phyloP scores from a whole-genome alignment of 805 yeast genomes.

The Yamadazyma nakazawae region DNA sequence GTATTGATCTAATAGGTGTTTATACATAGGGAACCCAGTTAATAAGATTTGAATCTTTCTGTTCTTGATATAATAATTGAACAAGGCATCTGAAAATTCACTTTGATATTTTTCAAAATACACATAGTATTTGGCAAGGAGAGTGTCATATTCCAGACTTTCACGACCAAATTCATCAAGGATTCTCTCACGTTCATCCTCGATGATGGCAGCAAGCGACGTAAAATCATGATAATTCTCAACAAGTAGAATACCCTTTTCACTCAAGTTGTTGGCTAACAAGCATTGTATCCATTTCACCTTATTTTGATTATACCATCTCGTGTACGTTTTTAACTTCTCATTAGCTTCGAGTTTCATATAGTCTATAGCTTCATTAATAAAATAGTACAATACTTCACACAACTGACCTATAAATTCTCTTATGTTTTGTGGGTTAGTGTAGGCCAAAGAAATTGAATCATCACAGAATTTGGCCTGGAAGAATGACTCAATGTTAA shows the following conservation, averaged over 20 bases:
- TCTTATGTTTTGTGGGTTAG: slow-evolving; percentile 17
- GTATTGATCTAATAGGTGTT: slow-evolving; percentile 48
- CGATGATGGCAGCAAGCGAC: slow-evolving; percentile 54
- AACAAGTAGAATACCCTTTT: slow-evolving; percentile 57
- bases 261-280: slow-evolving; percentile 46
- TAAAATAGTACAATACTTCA: slow-evolving; percentile 33
- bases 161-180: slow-evolving; percentile 17
- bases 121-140: slow-evolving; percentile 33
- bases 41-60: slow-evolving; percentile 54
- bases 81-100: slow-evolving; percentile 64
- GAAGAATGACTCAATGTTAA: slow-evolving; percentile 36
- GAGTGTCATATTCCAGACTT: slow-evolving; percentile 15
- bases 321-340: slow-evolving; percentile 23
- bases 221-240: slow-evolving; percentile 65
- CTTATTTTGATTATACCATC: slow-evolving; percentile 33
- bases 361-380: slow-evolving; percentile 31
- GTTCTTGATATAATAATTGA: slow-evolving; percentile 51
- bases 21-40: slow-evolving; percentile 53
- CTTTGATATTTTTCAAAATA: slow-evolving; percentile 65
- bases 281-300: slow-evolving; percentile 58
- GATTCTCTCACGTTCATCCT: slow-evolving; percentile 25
- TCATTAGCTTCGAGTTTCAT: slow-evolving; percentile 26
- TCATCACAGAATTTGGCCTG: slow-evolving; percentile 9
- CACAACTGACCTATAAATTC: slow-evolving; percentile 22
- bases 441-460: slow-evolving; percentile 11